Evolutionary conservation across 83 land plant genomes (phyloP).

Genomic region (Picea abies): DNA sequence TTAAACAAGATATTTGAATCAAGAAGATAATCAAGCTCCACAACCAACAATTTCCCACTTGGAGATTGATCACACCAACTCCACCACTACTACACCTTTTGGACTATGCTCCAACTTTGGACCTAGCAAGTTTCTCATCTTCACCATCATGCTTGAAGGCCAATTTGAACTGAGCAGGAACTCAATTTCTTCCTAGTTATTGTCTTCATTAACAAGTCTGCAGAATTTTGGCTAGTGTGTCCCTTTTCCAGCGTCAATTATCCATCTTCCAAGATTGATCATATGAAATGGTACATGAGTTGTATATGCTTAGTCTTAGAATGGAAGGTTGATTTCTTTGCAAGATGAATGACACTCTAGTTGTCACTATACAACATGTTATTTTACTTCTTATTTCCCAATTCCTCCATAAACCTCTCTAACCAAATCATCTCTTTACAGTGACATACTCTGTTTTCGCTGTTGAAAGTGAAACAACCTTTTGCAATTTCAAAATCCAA

Average conservation of each 20-base stretch:
- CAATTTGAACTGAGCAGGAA: background rate
- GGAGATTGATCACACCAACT: background rate
- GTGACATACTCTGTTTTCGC: background rate
- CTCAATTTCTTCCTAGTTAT: background rate
- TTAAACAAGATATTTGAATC: too few relatives aligned
- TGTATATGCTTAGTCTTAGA: background rate
- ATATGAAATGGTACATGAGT: background rate
- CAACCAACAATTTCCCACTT: too few relatives aligned
- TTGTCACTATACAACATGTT: background rate
- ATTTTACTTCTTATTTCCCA: background rate
- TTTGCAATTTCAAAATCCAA: background rate
- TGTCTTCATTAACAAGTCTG: background rate
- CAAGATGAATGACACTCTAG: constrained; percentile 1
- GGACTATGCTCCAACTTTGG: background rate
- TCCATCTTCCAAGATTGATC: background rate
- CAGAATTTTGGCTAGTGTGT: background rate
- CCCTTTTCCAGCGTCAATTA: background rate
- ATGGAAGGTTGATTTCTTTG: background rate
- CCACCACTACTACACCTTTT: background rate
- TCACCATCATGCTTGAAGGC: background rate
- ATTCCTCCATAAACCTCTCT: background rate
- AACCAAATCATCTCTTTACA: background rate
- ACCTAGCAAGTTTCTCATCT: background rate
- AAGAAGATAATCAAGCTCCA: too few relatives aligned
- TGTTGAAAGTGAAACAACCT: background rate